Conservation (phyloP, 75 land plant genomes). For the Pseudotsuga menziesii region DNA sequence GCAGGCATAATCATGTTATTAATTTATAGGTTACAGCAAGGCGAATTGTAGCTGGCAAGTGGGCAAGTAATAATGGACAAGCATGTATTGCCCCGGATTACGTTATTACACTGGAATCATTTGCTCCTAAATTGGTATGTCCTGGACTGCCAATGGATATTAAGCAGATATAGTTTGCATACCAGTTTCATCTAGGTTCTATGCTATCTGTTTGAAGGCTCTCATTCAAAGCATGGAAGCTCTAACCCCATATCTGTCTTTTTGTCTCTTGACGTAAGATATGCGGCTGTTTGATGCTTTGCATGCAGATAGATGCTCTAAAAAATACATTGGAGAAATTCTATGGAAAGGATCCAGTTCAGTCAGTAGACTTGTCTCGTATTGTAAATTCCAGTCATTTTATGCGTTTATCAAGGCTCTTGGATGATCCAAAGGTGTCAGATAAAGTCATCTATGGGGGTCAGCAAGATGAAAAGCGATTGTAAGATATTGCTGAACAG, state of each 20-base stretch:
- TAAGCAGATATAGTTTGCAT: not conserved
- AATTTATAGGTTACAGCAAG: conserved; percentile 61
- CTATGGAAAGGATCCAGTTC: conserved; percentile 74
- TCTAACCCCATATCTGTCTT: not conserved
- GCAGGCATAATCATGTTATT: conserved; percentile 1
- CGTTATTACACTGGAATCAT: conserved; percentile 57
- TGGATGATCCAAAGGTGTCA: conserved; percentile 77
- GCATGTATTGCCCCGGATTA: conserved; percentile 93
- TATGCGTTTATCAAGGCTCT: conserved; percentile 52
- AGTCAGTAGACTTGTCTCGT: conserved; percentile 69
- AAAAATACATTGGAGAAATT: conserved; percentile 52
- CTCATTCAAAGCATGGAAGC: not conserved
- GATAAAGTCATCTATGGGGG: conserved; percentile 83
- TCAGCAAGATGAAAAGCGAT: conserved; percentile 41
- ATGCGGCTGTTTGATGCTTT: not conserved
- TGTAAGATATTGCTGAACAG: conserved; percentile 46
- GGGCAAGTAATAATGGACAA: conserved; percentile 91
- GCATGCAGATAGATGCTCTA: conserved; percentile 51
- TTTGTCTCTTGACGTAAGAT: not conserved
- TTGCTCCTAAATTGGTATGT: conserved; percentile 76
- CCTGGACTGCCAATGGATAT: not conserved
- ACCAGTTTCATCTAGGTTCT: not conserved
- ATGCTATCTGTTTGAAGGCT: not conserved
- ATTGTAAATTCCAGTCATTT: conserved; percentile 74
- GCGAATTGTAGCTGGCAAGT: conserved; percentile 78